Evolutionary conservation across 2,329 filamentous ascomycete species (phyloP), one percentile per base, ranked within the genome.

Genomic region (Diplodia sapinea): DNA sequence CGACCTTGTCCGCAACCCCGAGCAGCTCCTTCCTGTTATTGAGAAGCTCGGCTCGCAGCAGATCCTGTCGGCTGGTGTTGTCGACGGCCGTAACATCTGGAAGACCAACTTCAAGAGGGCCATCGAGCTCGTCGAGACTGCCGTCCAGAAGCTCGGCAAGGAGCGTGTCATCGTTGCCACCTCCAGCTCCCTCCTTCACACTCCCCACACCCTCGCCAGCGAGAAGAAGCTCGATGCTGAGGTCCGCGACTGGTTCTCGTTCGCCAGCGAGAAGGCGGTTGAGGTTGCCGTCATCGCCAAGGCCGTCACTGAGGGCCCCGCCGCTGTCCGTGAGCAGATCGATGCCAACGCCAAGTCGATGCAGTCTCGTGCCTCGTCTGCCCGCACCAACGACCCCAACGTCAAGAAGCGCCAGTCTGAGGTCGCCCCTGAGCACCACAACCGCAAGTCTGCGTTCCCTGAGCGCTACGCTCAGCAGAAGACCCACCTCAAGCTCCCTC

Each of bases 81-180:
- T 99, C 73, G 94, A 99, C 77, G 95, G 95, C 77, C 93, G 95
- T 78, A 99, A 99, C 88, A 98, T 99, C 87, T 99, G 95, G 95
- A 99, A 99, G 92, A 97, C 93, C 84, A 96, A 98, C 90, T 91
- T 97, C 85, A 91, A 96, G 88, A 89, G 88, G 76, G 93, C 95
- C 78, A 96, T 99, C 72, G 94, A 95, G 86, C 88, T 85, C 72
- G 91, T 95, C 70, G 93, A 98, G 88, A 85, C 88, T 69, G 95
- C 94, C 72, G 85, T 98, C 76, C 92, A 97, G 86, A 93, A 96
- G 86, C 89, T 99, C 71, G 94, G 95, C 84, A 94, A 97, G 87
- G 94, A 98, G 74, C 92, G 95, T 79, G 94, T 99, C 81, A 92
- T 99, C 74, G 93, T 97, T 74, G 92, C 95, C 78, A 97, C 94